phyloP scores from a whole-genome alignment of 495 filamentous ascomycete genomes.

The Trichoderma asperelloides region DNA sequence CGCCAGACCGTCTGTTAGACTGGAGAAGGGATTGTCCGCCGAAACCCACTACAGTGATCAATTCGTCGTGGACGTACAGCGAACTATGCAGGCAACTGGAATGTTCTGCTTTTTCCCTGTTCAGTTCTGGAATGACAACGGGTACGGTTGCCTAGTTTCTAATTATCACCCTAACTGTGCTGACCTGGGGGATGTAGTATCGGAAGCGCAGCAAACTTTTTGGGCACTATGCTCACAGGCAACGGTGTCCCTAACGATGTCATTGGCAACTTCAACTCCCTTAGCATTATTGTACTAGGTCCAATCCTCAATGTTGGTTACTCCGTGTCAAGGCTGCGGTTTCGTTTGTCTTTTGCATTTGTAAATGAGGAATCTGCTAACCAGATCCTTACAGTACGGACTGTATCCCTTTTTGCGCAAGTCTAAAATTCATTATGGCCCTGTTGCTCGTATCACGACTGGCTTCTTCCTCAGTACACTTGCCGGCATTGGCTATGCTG shows the following conservation, averaged over 20 bases:
- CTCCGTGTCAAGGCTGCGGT: not conserved
- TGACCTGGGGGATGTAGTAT: conserved; percentile 19
- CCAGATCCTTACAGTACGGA: conserved; percentile 20
- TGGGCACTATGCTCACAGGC: conserved; percentile 54
- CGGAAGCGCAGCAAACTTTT: conserved; percentile 36
- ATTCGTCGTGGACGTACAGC: conserved; percentile 50
- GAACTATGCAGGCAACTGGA: conserved; percentile 48
- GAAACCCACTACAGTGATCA: conserved; percentile 39
- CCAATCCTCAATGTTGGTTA: conserved; percentile 46
- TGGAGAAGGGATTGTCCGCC: conserved; percentile 35
- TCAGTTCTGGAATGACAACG: conserved; percentile 55
- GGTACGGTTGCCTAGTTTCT: not conserved
- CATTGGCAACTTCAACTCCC: conserved; percentile 67
- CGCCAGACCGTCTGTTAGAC: conserved; percentile 53
- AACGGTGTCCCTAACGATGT: conserved; percentile 69
- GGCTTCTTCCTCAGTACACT: conserved; percentile 59
- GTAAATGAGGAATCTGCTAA: not conserved
- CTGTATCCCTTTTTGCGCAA: conserved; percentile 60
- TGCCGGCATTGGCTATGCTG: conserved; percentile 56
- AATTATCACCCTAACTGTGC: not conserved
- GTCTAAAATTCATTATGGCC: conserved; percentile 55
- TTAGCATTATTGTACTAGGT: conserved; percentile 61
- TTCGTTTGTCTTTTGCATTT: not conserved
- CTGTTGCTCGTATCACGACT: conserved; percentile 64
- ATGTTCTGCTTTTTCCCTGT: conserved; percentile 61